Base-by-base conservation (phyloP, 2,329 filamentous ascomycete species). In the Colletotrichum truncatum region DNA sequence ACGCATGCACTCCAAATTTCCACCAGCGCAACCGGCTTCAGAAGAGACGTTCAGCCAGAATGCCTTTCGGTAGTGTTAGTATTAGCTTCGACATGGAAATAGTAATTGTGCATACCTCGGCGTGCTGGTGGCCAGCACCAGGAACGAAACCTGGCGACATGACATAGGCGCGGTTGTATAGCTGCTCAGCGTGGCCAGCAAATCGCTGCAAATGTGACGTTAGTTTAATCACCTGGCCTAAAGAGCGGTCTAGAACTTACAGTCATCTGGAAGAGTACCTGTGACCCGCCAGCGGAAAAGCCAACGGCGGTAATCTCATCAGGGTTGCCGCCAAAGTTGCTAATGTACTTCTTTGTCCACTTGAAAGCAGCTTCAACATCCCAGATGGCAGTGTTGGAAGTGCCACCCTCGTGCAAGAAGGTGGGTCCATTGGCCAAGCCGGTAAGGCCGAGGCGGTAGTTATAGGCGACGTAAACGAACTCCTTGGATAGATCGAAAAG, bases 301-400 rank as follows among this genome's bases (percentile, higher is more conserved):
- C 85, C 85, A 70, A 79, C 79, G 25, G 86, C 80, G 0, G 83
- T 85, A 2, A 88, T 81, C 10, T 82, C 78, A 4, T 69, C 67
- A 0, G 78, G 77, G 60, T 87, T 80, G 12, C 85, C 84, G 4
- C 85, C 84, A 63, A 87, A 87, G 9, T 75, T 69, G 25, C 74
- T 65, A 46, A 87, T 85, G 66, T 87, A 73, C 10, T 76, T 75
- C 58, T 84, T 79, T 4, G 87, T 81, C 83, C 85, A 87, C 69
- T 81, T 70, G 4, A 87, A 74, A 0, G 80, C 82, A 12, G 72
- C 0, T 81, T 49, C 26, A 11, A 52, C 56, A 14, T 59, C 56
- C 56, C 56, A 59, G 18, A 59, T 59, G 5, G 56, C 85, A 3
- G 79, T 82, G 67, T 88, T 87, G 21, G 85, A 62, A 18, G 74